Evolutionary conservation across 2,329 filamentous ascomycete species (phyloP).

Genomic region (Cryphonectria carpinicola): DNA sequence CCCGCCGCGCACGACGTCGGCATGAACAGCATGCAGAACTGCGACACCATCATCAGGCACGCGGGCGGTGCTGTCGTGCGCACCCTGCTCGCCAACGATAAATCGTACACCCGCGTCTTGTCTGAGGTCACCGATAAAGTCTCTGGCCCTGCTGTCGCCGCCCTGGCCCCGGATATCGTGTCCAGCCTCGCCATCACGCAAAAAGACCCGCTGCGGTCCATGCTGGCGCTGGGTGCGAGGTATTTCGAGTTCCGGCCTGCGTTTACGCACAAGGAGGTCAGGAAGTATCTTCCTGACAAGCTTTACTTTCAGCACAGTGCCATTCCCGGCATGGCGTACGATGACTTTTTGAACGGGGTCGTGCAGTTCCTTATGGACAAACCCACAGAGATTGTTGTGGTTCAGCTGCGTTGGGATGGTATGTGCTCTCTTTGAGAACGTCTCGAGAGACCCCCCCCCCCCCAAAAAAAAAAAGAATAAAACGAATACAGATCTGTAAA

Average conservation of each 20-base stretch:
- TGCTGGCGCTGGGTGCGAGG: conserved; percentile 51
- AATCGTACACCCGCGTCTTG: conserved; percentile 29
- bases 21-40: conserved; percentile 55
- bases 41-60: conserved; percentile 44
- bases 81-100: conserved; percentile 34
- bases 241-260: conserved; percentile 59
- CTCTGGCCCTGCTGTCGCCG: conserved; percentile 35
- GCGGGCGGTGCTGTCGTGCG: conserved; percentile 38
- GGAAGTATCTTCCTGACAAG: conserved; percentile 46
- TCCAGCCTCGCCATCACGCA: conserved; percentile 54
- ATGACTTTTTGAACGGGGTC: conserved; percentile 45
- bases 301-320: conserved; percentile 56
- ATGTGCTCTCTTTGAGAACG: not conserved
- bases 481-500: not conserved
- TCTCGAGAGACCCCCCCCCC: not conserved
- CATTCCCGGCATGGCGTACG: conserved; percentile 54
- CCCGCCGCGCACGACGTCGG: conserved; percentile 53
- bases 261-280: conserved; percentile 48
- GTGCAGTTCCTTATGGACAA: conserved; percentile 47
- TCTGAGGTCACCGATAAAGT: conserved; percentile 35
- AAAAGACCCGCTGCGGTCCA: conserved; percentile 49
- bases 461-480: no score
- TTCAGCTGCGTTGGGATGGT: conserved; percentile 45
- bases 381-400: conserved; percentile 50
- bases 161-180: conserved; percentile 48